Evolutionary conservation across 768 basidiomycete species (phyloP), one percentile per base, ranked within the genome.

Genomic region (Pisolithus albus): DNA sequence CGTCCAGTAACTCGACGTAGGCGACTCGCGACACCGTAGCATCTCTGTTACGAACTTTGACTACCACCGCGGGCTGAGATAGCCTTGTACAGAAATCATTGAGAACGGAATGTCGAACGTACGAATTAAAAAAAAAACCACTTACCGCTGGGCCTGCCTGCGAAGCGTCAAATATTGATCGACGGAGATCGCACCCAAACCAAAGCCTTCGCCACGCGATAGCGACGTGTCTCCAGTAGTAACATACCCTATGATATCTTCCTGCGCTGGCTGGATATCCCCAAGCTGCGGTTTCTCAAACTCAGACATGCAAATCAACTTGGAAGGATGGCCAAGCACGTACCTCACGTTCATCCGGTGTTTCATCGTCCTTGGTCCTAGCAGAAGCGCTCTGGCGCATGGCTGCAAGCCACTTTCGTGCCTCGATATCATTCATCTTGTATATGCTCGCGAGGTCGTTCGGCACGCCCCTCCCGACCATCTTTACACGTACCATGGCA

Each of bases 171-270:
- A 57, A 34, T 82, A 69, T 49, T 70, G 70, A 24, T 65, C 59
- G 11, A 93, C 62, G 3, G 88, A 72, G 16, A 97, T 68, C 0
- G 84, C 81, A 16, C 84, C 95, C 11, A 96, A 74, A 2, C 81
- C 93, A 59, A 81, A 81, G 0, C 90, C 92, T 52, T 78, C 70
- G 0, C 94, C 94, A 26, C 83, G 78, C 0, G 82, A 76, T 7
- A 97, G 75, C 1, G 93, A 94, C 63, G 79, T 86, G 53, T 83
- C 83, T 0, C 93, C 94, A 2, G 88, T 84, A 0, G 92, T 91
- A 18, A 92, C 75, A 60, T 88, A 89, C 0, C 95, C 94, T 48
- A 95, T 80, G 23, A 88, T 74, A 3, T 68, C 62, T 3, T 70
- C 63, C 44, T 73, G 61, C 1, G 70, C 59, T 5, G 82, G 74